Conservation (phyloP, 345 rosid species). For the Acer saccharum region DNA sequence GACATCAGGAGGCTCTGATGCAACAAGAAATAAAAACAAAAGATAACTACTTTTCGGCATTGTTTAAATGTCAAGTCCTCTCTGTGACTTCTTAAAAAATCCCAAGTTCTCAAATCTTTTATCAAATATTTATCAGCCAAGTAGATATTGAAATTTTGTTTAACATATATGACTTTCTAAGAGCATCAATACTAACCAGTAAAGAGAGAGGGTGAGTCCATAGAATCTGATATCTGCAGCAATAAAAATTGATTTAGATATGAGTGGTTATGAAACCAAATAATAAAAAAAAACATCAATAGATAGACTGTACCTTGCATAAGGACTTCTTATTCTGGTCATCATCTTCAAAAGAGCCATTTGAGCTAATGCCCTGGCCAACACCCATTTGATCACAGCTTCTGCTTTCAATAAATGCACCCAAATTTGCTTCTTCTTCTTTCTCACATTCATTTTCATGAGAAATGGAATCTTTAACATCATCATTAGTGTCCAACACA, state of each 20-base stretch:
- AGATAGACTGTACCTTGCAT: slow-evolving; percentile 18
- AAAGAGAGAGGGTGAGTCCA: slow-evolving; percentile 24
- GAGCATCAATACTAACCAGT: slow-evolving; percentile 47
- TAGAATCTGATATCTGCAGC: slow-evolving; percentile 40
- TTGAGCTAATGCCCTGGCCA: slow-evolving; percentile 12
- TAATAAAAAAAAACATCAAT: background rate
- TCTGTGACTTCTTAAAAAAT: background rate
- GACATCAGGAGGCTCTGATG: slow-evolving; percentile 60
- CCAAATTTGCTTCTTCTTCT: slow-evolving; percentile 22
- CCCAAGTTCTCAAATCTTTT: background rate
- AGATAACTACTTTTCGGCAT: slow-evolving; percentile 4
- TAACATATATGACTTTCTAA: background rate
- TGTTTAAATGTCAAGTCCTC: background rate
- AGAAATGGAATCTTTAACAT: slow-evolving; percentile 23
- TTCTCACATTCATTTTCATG: slow-evolving; percentile 32
- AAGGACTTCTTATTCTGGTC: slow-evolving; percentile 9
- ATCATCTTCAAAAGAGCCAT: slow-evolving; percentile 10
- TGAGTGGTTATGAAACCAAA: background rate
- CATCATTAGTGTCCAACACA: slow-evolving; percentile 42
- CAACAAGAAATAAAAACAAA: slow-evolving; percentile 8
- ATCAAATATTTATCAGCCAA: background rate
- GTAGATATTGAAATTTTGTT: background rate
- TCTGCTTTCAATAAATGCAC: slow-evolving; percentile 11
- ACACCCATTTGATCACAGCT: slow-evolving; percentile 9
- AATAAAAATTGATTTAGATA: slow-evolving; percentile 14